These are phyloP conservation scores for Tuber microsphaerosporum DNA, from an alignment of 495 filamentous ascomycete genomes.

Conservation along the genomic window DNA sequence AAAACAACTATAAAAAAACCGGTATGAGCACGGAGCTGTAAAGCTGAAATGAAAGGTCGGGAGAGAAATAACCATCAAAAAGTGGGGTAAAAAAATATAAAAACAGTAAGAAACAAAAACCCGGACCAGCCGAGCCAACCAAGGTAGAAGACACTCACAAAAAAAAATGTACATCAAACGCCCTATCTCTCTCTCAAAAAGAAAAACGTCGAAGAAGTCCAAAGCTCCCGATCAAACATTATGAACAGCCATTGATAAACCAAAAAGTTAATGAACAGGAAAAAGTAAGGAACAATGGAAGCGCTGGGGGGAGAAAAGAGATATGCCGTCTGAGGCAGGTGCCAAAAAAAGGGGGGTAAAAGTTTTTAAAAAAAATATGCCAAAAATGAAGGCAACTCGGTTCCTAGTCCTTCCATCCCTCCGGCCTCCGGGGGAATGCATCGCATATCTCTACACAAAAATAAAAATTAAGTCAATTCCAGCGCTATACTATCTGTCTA, in stretches of 20 bases:
- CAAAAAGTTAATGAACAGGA: constrained; percentile 17
- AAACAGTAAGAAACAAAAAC: constrained; percentile 20
- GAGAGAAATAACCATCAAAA: constrained; percentile 22
- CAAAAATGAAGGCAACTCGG: constrained; percentile 21
- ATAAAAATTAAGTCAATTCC: constrained; percentile 29
- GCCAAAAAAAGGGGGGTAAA: constrained; percentile 19
- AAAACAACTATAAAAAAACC: constrained; percentile 3
- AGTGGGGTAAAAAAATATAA: constrained; percentile 15
- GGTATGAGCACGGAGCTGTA: not conserved
- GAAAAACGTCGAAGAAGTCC: constrained; percentile 24
- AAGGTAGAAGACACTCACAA: not conserved
- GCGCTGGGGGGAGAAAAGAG: constrained; percentile 8
- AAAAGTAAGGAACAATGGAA: constrained; percentile 14
- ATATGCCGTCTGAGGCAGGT: not conserved
- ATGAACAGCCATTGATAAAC: constrained; percentile 27
- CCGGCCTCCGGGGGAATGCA: constrained; percentile 12
- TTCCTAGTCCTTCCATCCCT: constrained; percentile 15
- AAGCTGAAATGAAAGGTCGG: not conserved
- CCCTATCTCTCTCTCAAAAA: constrained; percentile 18
- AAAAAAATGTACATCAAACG: constrained; percentile 29
- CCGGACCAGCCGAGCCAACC: constrained; percentile 22
- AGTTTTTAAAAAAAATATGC: constrained; percentile 14
- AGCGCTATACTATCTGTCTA: constrained; percentile 30
- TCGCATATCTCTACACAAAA: constrained; percentile 23
- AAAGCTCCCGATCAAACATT: constrained; percentile 22